Evolutionary conservation across 345 rosid species (phyloP).

Genomic region (Eucalyptus coolabah): DNA sequence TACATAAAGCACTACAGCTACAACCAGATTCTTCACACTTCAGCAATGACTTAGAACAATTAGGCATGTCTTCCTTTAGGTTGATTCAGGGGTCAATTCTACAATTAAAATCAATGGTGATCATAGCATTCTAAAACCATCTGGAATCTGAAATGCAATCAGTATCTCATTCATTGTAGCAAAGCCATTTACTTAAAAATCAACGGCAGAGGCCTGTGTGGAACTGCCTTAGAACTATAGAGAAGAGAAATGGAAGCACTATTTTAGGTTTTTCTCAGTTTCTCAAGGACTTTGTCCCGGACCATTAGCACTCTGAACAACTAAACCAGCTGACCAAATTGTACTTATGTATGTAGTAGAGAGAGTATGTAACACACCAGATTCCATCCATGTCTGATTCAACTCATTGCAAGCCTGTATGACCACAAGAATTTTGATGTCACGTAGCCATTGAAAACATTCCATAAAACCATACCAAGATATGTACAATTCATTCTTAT

Average conservation of each 20-base stretch:
- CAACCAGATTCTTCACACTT: background rate
- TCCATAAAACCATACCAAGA: background rate
- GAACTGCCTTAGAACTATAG: background rate
- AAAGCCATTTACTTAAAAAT: background rate
- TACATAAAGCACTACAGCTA: background rate
- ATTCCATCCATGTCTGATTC: slow-evolving; percentile 92
- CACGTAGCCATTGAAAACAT: background rate
- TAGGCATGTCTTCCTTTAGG: background rate
- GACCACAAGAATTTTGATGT: background rate
- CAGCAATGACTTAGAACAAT: background rate
- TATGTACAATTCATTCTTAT: background rate
- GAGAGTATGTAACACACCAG: slow-evolving; percentile 35
- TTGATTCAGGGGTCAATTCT: background rate
- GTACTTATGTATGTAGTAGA: background rate
- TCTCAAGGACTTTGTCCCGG: background rate
- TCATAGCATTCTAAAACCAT: background rate
- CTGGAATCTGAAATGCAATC: background rate
- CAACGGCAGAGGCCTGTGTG: background rate
- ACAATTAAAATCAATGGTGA: background rate
- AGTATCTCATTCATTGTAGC: background rate
- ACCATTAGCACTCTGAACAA: background rate
- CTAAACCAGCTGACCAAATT: background rate
- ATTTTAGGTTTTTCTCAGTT: background rate
- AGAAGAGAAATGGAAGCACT: background rate
- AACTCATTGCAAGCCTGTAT: slow-evolving; percentile 93